These are phyloP conservation scores for Linum trigynum DNA, from an alignment of 345 rosid species.

Conservation along the genomic window DNA sequence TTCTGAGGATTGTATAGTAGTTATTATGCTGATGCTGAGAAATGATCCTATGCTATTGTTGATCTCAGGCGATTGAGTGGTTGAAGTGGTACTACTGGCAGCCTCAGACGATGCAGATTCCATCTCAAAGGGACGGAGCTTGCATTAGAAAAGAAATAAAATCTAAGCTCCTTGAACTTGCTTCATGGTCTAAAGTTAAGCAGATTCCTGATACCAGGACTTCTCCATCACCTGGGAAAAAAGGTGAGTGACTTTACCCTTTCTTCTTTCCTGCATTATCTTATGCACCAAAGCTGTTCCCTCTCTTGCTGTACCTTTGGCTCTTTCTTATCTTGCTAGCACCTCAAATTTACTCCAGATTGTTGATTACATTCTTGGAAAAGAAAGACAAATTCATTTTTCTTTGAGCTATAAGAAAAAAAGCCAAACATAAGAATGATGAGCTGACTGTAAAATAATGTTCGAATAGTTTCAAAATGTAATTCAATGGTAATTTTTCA, in stretches of 20 bases:
- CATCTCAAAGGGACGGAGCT: slow-evolving; percentile 42
- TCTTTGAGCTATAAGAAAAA: too few relatives aligned
- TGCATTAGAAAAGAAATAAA: slow-evolving; percentile 50
- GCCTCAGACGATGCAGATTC: slow-evolving; percentile 57
- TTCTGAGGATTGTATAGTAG: neutral
- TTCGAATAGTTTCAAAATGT: too few relatives aligned
- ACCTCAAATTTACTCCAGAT: too few relatives aligned
- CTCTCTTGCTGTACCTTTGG: neutral
- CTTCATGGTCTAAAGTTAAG: slow-evolving; percentile 37
- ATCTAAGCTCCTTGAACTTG: slow-evolving; percentile 47
- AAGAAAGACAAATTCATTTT: neutral
- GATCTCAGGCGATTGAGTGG: slow-evolving; percentile 78
- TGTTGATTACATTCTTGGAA: too few relatives aligned
- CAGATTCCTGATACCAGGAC: slow-evolving; percentile 30
- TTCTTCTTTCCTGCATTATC: slow-evolving; percentile 1
- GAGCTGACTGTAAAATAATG: too few relatives aligned
- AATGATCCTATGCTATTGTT: slow-evolving; percentile 3
- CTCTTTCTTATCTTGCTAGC: too few relatives aligned
- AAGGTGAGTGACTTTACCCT: slow-evolving; percentile 20
- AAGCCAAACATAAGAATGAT: too few relatives aligned
- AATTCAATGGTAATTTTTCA: too few relatives aligned
- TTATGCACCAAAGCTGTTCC: neutral
- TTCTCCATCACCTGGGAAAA: slow-evolving; percentile 33
- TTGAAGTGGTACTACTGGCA: slow-evolving; percentile 73
- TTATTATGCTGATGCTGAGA: neutral